Evolutionary conservation across 225 moss, liverwort and hornwort genomes (phyloP).

Genomic region (Physcomitrellopsis africana): DNA sequence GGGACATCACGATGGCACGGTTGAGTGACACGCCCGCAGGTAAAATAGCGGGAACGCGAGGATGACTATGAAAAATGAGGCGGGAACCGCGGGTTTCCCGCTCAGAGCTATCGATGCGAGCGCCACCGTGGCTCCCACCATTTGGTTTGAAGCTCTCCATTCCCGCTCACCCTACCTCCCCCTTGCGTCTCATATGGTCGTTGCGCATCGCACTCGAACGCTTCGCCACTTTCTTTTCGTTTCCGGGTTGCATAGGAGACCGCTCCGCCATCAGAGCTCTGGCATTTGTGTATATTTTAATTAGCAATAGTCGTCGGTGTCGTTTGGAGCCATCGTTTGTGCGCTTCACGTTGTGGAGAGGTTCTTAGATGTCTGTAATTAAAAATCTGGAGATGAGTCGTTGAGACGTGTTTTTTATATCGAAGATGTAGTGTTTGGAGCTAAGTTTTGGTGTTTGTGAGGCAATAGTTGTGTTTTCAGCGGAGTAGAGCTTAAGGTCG

Average conservation of each 20-base stretch:
- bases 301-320: too few relatives aligned
- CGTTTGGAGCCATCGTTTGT: neutral
- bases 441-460: neutral
- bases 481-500: neutral
- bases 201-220: fast-evolving
- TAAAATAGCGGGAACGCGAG: slow-evolving; percentile 1
- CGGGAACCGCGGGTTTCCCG: slow-evolving; percentile 38
- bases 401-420: neutral
- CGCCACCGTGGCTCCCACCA: slow-evolving; percentile 45
- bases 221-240: neutral
- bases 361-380: neutral
- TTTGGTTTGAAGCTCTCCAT: slow-evolving; percentile 18
- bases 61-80: neutral
- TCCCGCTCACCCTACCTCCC: slow-evolving; percentile 26
- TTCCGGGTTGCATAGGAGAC: too few relatives aligned
- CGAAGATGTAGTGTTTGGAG: neutral
- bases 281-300: neutral
- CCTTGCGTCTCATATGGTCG: neutral
- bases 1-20: too few relatives aligned
- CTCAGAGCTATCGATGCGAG: slow-evolving; percentile 19
- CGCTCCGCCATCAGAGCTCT: too few relatives aligned
- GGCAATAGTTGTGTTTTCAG: neutral
- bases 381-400: neutral
- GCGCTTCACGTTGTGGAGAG: neutral
- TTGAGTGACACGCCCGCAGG: too few relatives aligned